Evolutionary conservation across 768 basidiomycete species (phyloP).

Genomic region (Boletus eberwhitei): DNA sequence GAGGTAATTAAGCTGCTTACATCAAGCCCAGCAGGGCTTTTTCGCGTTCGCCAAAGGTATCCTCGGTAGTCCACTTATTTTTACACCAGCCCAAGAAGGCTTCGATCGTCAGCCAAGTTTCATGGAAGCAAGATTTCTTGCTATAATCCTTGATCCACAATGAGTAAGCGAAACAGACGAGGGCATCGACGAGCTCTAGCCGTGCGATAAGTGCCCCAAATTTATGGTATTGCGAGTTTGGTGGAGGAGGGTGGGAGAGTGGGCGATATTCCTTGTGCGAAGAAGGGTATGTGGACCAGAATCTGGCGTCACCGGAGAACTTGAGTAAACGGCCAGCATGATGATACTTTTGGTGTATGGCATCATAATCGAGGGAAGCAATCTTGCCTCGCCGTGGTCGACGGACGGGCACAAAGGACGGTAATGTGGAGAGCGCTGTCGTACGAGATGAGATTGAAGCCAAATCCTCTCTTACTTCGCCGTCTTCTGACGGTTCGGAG

Average conservation of each 20-base stretch:
- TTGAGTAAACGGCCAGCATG: slow-evolving; percentile 70
- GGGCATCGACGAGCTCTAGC: slow-evolving; percentile 76
- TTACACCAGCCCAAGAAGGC: slow-evolving; percentile 72
- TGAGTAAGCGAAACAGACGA: slow-evolving; percentile 80
- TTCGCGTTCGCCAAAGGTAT: slow-evolving; percentile 45
- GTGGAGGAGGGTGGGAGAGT: slow-evolving; percentile 58
- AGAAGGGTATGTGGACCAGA: slow-evolving; percentile 69
- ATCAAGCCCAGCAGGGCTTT: slow-evolving; percentile 73
- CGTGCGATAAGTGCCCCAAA: slow-evolving; percentile 72
- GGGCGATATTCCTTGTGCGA: slow-evolving; percentile 63
- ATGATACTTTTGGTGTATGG: slow-evolving; percentile 68
- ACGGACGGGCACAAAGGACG: slow-evolving; percentile 52
- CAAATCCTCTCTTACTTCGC: slow-evolving; percentile 44
- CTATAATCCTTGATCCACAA: slow-evolving; percentile 76
- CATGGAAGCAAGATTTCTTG: slow-evolving; percentile 50
- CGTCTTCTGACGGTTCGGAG: slow-evolving; percentile 45
- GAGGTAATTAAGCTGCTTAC: slow-evolving; percentile 44
- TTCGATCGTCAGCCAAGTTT: slow-evolving; percentile 67
- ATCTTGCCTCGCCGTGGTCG: slow-evolving; percentile 63
- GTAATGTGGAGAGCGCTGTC: slow-evolving; percentile 32
- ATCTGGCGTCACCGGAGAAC: slow-evolving; percentile 78
- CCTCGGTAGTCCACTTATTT: slow-evolving; percentile 55
- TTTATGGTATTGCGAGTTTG: slow-evolving; percentile 70
- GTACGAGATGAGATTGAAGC: slow-evolving; percentile 19
- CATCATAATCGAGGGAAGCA: slow-evolving; percentile 47